These are phyloP conservation scores for Aurantiochytrium sp. DNA, from an alignment of 108 stramenopile species.

Conservation along the genomic window DNA sequence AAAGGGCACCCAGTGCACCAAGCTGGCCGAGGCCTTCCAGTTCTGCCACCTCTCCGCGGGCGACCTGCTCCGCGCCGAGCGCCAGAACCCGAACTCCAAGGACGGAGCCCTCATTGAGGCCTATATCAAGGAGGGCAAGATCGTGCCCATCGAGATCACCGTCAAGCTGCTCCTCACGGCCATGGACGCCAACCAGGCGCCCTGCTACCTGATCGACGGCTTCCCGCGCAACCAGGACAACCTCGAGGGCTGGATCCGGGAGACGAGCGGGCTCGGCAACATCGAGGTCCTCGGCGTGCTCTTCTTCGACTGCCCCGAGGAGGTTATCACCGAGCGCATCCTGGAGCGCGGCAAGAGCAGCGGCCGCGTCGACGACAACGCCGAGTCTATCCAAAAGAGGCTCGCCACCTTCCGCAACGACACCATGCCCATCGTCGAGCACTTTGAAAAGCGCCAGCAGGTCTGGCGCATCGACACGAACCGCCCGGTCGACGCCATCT, in stretches of 20 bases:
- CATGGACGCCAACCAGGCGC: constrained; percentile 28
- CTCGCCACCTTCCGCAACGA: constrained; percentile 31
- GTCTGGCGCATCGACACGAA: constrained; percentile 33
- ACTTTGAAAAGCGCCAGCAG: constrained; percentile 29
- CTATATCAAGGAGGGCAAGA: constrained; percentile 42
- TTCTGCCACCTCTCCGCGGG: constrained; percentile 56
- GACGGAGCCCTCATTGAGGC: constrained; percentile 48
- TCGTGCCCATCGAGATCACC: constrained; percentile 50
- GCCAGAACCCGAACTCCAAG: constrained; percentile 34
- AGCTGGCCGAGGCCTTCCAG: constrained; percentile 43
- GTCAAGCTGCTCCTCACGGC: constrained; percentile 42
- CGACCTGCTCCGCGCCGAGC: constrained; percentile 57
- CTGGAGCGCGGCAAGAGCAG: constrained; percentile 45
- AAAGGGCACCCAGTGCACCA: constrained; percentile 63
- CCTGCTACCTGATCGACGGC: constrained; percentile 57
- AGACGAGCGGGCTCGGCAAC: constrained; percentile 38
- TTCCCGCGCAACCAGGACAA: constrained; percentile 59
- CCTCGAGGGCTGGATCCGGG: constrained; percentile 44
- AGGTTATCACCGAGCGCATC: constrained; percentile 33
- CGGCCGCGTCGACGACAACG: constrained; percentile 58
- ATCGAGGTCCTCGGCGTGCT: constrained; percentile 33
- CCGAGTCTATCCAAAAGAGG: constrained; percentile 51
- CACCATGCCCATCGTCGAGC: constrained; percentile 56
- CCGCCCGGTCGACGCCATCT: constrained; percentile 36
- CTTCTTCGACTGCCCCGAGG: constrained; percentile 48